Conservation (phyloP, 1,139 yeast genomes). For the Saccharomyces hybrid region DNA sequence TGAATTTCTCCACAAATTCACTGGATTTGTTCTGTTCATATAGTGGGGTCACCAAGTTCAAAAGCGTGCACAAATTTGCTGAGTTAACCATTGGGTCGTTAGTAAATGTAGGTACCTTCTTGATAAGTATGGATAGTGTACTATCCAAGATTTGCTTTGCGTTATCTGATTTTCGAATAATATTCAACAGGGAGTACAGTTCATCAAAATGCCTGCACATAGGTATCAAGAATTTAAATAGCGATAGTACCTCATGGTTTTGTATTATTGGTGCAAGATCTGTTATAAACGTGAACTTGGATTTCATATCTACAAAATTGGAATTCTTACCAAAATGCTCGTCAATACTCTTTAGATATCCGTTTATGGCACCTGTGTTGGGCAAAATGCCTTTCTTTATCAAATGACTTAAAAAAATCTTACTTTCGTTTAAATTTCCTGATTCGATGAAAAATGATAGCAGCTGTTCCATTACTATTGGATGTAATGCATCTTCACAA, state of each 20-base stretch:
- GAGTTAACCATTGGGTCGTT: neutral
- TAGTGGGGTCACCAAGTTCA: neutral
- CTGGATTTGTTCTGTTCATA: neutral
- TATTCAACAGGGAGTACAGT: slow-evolving; percentile 12
- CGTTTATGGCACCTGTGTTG: slow-evolving; percentile 7
- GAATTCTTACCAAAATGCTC: neutral
- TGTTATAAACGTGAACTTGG: slow-evolving; percentile 14
- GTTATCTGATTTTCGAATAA: slow-evolving; percentile 9
- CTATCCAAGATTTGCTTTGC: slow-evolving; percentile 5
- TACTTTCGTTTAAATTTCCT: slow-evolving; percentile 12
- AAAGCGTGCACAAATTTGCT: neutral
- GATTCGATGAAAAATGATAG: slow-evolving; percentile 9
- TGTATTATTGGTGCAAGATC: slow-evolving; percentile 17
- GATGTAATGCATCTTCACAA: slow-evolving; percentile 11
- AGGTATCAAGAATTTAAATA: slow-evolving; percentile 15
- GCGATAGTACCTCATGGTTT: slow-evolving; percentile 8
- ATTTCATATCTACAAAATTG: slow-evolving; percentile 9
- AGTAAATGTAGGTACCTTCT: neutral
- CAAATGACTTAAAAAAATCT: slow-evolving; percentile 10
- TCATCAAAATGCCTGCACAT: slow-evolving; percentile 20
- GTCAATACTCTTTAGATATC: slow-evolving; percentile 8
- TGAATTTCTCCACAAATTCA: neutral
- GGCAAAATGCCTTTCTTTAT: slow-evolving; percentile 12
- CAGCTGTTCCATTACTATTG: slow-evolving; percentile 10
- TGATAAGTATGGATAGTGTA: neutral